Evolutionary conservation across 495 filamentous ascomycete species (phyloP).

Genomic region (Aspergillus funiculosus): DNA sequence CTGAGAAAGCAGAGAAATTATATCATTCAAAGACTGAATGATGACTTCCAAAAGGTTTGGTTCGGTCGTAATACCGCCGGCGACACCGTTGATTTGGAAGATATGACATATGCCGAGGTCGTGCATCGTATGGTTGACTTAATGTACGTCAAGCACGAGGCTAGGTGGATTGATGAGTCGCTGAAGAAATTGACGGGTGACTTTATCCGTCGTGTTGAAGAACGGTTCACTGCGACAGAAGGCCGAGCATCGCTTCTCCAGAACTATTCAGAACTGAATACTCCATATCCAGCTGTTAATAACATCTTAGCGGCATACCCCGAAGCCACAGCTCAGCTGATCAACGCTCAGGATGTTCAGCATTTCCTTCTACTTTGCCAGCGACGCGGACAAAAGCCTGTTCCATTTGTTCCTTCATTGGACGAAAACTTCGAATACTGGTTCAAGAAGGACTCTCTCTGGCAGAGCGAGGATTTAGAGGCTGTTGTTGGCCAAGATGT

Average conservation of each 20-base stretch:
- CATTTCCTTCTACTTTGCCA: constrained; percentile 93
- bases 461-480: constrained; percentile 96
- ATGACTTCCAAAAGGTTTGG: constrained; percentile 98
- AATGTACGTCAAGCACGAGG: constrained; percentile 91
- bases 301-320: constrained; percentile 77
- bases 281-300: constrained; percentile 71
- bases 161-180: constrained; percentile 87
- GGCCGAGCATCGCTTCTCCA: constrained; percentile 73
- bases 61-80: constrained; percentile 79
- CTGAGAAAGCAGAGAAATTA: constrained; percentile 87
- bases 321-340: constrained; percentile 79
- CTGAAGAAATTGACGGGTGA: constrained; percentile 78
- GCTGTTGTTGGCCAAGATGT: constrained; percentile 96
- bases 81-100: constrained; percentile 85
- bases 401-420: constrained; percentile 86
- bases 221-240: constrained; percentile 68
- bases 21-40: constrained; percentile 96
- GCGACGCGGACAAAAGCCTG: constrained; percentile 89
- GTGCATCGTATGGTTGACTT: constrained; percentile 91
- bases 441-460: constrained; percentile 99
- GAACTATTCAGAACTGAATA: constrained; percentile 78
- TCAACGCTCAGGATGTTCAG: constrained; percentile 95
- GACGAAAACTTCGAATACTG: constrained; percentile 97
- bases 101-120: constrained; percentile 96
- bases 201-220: constrained; percentile 93